A percentile compares a stretch with the other conserved stretches of the same genome.
These are phyloP conservation scores for Diutina sp. DNA, from an alignment of 1,139 yeast genomes.

Conservation along the genomic window DNA sequence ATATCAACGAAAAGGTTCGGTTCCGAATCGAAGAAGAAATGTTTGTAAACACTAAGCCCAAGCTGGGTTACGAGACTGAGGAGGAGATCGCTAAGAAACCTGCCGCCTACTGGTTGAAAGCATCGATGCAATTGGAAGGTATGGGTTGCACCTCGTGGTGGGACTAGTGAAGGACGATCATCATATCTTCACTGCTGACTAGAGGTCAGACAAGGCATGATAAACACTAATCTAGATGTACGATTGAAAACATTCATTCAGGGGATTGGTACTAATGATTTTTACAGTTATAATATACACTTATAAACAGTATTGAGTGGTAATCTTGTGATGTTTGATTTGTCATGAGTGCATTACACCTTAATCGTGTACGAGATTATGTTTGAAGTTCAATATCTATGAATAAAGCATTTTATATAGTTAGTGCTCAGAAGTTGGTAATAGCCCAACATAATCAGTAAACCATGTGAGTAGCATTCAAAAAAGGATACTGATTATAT, in stretches of 20 bases:
- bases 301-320: no score
- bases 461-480: not conserved
- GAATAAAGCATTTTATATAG: no score
- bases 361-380: no score
- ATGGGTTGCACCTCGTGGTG: slow-evolving; percentile 97
- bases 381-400: no score
- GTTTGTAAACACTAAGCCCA: slow-evolving; percentile 73
- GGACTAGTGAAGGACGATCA: slow-evolving; percentile 32
- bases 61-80: slow-evolving; percentile 43
- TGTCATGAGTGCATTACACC: no score
- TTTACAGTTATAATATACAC: no score
- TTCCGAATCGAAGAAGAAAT: slow-evolving; percentile 85
- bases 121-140: slow-evolving; percentile 93
- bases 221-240: not conserved
- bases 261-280: not conserved
- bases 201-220: not conserved
- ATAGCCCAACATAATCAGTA: no score
- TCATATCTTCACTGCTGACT: not conserved
- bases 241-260: not conserved
- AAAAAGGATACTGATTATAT: not conserved
- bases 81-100: slow-evolving; percentile 21
- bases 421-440: no score
- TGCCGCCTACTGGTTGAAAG: slow-evolving; percentile 75
- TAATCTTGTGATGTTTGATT: no score
- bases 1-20: slow-evolving; percentile 80